phyloP scores from a whole-genome alignment of 768 basidiomycete species.

The Paxillus ammoniavirescens region DNA sequence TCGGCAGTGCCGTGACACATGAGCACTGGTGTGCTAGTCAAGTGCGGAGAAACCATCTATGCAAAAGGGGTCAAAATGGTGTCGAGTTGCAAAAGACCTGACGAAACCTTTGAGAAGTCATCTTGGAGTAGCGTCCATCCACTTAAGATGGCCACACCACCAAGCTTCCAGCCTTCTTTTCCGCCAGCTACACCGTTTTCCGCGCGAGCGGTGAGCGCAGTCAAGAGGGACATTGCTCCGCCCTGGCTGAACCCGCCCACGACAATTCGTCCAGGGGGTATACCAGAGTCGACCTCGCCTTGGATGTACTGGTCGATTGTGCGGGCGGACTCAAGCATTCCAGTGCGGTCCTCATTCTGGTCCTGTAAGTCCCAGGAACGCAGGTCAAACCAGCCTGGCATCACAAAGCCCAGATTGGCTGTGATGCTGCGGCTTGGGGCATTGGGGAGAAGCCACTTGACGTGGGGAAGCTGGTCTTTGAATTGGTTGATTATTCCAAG shows the following conservation, averaged over 20 bases:
- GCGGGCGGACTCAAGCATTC: constrained; percentile 62
- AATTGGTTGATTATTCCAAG: constrained; percentile 72
- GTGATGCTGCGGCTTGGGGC: constrained; percentile 53
- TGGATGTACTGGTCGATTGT: constrained; percentile 68
- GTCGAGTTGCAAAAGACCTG: not conserved
- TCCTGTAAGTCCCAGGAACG: constrained; percentile 55
- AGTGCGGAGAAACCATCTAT: constrained; percentile 62
- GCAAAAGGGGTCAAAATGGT: constrained; percentile 6
- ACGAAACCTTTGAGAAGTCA: constrained; percentile 64
- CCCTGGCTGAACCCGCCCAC: constrained; percentile 92
- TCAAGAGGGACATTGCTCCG: constrained; percentile 73
- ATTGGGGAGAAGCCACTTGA: constrained; percentile 77
- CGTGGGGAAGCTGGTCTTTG: constrained; percentile 55
- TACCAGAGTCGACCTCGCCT: constrained; percentile 70
- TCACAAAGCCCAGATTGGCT: constrained; percentile 64
- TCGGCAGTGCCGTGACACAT: constrained; percentile 84
- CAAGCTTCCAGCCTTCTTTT: constrained; percentile 56
- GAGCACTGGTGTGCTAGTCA: constrained; percentile 70
- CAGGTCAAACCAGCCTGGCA: constrained; percentile 89
- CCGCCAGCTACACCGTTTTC: constrained; percentile 28
- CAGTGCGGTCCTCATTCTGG: constrained; percentile 56
- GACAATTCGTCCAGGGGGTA: constrained; percentile 68
- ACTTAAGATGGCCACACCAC: constrained; percentile 70
- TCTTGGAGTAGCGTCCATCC: constrained; percentile 73
- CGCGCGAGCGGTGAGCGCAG: constrained; percentile 46